Evolutionary conservation across 192 early-diverging fungal species (phyloP).

Genomic region (Borealophlyctis nickersoniae): DNA sequence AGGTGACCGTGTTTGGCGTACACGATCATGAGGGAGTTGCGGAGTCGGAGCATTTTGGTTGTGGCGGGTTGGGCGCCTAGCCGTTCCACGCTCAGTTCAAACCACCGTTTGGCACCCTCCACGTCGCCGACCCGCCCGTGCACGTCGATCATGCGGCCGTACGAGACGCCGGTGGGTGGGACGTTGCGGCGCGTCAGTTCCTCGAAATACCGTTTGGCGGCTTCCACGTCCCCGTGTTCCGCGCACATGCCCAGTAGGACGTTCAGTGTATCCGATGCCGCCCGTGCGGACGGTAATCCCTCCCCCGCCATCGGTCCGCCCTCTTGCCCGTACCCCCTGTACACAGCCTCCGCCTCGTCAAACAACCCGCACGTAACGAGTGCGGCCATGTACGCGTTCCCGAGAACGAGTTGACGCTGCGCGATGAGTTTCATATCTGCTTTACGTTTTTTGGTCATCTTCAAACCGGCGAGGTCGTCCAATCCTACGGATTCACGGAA

Average conservation of each 20-base stretch:
- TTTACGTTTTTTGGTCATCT: background rate
- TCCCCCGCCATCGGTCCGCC: conserved; percentile 15
- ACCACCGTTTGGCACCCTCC: conserved; percentile 3
- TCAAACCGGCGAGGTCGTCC: background rate
- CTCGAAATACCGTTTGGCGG: conserved; percentile 6
- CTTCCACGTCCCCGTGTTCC: background rate
- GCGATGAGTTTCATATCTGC: background rate
- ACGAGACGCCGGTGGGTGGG: conserved; percentile 14
- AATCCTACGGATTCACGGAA: background rate
- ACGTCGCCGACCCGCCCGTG: background rate
- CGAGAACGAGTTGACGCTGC: background rate
- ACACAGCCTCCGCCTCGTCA: background rate
- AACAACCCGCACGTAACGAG: background rate
- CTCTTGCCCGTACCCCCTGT: background rate
- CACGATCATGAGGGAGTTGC: conserved; percentile 12
- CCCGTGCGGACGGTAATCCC: background rate
- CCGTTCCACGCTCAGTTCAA: conserved; percentile 13
- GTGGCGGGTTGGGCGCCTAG: background rate
- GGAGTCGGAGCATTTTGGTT: conserved; percentile 14
- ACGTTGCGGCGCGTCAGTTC: conserved; percentile 11
- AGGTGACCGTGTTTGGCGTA: conserved; percentile 24
- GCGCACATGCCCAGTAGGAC: conserved; percentile 18
- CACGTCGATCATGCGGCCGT: conserved; percentile 27
- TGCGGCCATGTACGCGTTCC: conserved; percentile 12
- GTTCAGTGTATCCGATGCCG: conserved; percentile 5